These are phyloP conservation scores for Boletus reticulatus DNA, from an alignment of 768 basidiomycete genomes.

Conservation along the genomic window DNA sequence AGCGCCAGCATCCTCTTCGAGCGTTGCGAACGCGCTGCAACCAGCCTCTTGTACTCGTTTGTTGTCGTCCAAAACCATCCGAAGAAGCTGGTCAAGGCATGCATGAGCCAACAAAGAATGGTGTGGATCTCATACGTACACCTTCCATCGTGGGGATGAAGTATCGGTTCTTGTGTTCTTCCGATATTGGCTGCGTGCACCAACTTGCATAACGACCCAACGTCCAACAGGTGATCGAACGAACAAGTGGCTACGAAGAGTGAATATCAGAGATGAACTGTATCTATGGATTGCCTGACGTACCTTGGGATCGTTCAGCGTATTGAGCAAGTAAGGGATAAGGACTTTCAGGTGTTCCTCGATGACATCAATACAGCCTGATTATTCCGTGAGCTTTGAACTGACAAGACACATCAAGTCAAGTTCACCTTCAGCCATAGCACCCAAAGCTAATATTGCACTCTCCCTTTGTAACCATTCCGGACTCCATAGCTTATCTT, in stretches of 20 bases:
- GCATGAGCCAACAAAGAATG: not conserved
- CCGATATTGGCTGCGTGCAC: slow-evolving; percentile 83
- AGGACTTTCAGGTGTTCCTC: slow-evolving; percentile 93
- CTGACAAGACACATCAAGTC: not conserved
- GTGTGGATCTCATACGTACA: slow-evolving; percentile 44
- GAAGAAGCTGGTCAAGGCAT: slow-evolving; percentile 66
- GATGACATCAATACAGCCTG: slow-evolving; percentile 95
- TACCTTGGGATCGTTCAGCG: slow-evolving; percentile 90
- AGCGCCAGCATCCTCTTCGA: slow-evolving; percentile 94
- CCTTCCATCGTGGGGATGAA: slow-evolving; percentile 99
- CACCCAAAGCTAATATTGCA: slow-evolving; percentile 92
- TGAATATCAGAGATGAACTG: slow-evolving; percentile 1
- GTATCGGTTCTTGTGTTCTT: slow-evolving; percentile 85
- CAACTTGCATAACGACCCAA: slow-evolving; percentile 98
- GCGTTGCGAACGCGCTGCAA: slow-evolving; percentile 96
- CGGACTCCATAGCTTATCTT: slow-evolving; percentile 87
- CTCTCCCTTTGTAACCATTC: slow-evolving; percentile 97
- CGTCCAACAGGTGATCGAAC: slow-evolving; percentile 99
- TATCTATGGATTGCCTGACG: slow-evolving; percentile 10
- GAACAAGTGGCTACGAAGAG: slow-evolving; percentile 76
- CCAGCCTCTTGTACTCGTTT: slow-evolving; percentile 99
- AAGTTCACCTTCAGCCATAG: slow-evolving; percentile 92
- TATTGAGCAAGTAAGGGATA: slow-evolving; percentile 89
- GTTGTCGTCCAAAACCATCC: slow-evolving; percentile 97
- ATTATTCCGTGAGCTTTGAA: slow-evolving; percentile 9